A percentile compares a stretch with the other conserved stretches of the same genome.
These are phyloP conservation scores for Thalia dealbata DNA, from an alignment of 176 grass and related monocot genomes.

Conservation along the genomic window DNA sequence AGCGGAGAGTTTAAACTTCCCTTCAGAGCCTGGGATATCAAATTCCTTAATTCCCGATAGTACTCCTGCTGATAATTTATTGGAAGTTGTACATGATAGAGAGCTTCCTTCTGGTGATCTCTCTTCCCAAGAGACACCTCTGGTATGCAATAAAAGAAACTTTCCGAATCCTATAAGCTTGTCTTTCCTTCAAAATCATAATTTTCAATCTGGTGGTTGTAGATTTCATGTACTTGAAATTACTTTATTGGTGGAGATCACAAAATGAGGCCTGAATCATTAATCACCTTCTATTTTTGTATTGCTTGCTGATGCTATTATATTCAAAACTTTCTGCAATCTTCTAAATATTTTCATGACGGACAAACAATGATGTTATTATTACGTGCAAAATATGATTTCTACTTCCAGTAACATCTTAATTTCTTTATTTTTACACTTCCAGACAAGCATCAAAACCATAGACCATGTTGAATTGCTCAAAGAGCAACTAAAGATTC, in stretches of 20 bases:
- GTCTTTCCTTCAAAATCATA: neutral
- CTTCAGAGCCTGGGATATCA: conserved; percentile 52
- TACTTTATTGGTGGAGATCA: neutral
- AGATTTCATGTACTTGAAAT: neutral
- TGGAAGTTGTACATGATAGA: conserved; percentile 43
- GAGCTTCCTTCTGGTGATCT: conserved; percentile 49
- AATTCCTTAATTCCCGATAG: conserved; percentile 62
- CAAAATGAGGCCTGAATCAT: neutral
- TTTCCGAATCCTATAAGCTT: neutral
- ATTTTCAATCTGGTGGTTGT: neutral
- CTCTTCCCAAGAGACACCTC: conserved; percentile 44
- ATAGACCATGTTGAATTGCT: conserved; percentile 88
- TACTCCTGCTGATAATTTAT: conserved; percentile 49
- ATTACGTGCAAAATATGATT: neutral
- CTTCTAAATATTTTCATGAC: neutral
- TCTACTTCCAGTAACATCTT: neutral
- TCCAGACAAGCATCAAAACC: conserved; percentile 73
- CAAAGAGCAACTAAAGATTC: conserved; percentile 92
- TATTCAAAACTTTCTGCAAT: neutral
- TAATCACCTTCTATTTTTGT: neutral
- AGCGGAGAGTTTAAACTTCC: conserved; percentile 69
- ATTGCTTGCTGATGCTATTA: neutral
- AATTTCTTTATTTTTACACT: neutral
- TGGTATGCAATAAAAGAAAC: conserved; percentile 34
- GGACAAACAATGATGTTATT: neutral